Evolutionary conservation across 2,329 filamentous ascomycete genomes (phyloP).

Genomic region (Aspergillus brunneoviolaceus): DNA sequence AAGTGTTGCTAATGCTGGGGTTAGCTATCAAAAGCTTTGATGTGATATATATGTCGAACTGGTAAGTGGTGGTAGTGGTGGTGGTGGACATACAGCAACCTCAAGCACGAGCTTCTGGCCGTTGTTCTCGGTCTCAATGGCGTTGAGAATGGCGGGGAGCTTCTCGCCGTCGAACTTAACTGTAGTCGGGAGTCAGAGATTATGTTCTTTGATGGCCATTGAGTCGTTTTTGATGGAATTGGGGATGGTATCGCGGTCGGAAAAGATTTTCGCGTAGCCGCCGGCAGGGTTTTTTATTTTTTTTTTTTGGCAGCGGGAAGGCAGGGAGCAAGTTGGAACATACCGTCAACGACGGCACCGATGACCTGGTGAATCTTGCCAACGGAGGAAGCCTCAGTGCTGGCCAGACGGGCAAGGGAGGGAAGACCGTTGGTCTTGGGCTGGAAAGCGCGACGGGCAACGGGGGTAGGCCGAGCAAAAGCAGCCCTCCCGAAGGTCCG

Average conservation of each 20-base stretch:
- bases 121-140: conserved; percentile 85
- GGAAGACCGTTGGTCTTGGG: conserved; percentile 59
- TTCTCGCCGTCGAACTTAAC: conserved; percentile 96
- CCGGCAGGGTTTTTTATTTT: conserved; percentile 18
- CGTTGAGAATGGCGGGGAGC: conserved; percentile 96
- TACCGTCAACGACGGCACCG: conserved; percentile 98
- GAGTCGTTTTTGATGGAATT: conserved; percentile 31
- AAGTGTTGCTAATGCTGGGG: conserved; percentile 81
- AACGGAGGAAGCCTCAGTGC: conserved; percentile 55
- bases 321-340: conserved; percentile 40
- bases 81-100: conserved; percentile 72
- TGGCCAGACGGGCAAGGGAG: conserved; percentile 63
- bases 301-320: conserved; percentile 19
- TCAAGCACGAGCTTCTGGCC: conserved; percentile 94
- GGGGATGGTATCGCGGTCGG: conserved; percentile 39
- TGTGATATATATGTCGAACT: conserved; percentile 12
- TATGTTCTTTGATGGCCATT: conserved; percentile 23
- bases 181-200: conserved; percentile 48
- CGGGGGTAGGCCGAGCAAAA: conserved; percentile 56
- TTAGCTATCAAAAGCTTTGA: conserved; percentile 23
- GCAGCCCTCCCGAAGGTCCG: conserved; percentile 62
- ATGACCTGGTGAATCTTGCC: conserved; percentile 81
- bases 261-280: conserved; percentile 45
- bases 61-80: conserved; percentile 1
- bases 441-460: conserved; percentile 57